These are phyloP conservation scores for Schrenkiella parvula DNA, from an alignment of 345 rosid genomes.

Conservation along the genomic window DNA sequence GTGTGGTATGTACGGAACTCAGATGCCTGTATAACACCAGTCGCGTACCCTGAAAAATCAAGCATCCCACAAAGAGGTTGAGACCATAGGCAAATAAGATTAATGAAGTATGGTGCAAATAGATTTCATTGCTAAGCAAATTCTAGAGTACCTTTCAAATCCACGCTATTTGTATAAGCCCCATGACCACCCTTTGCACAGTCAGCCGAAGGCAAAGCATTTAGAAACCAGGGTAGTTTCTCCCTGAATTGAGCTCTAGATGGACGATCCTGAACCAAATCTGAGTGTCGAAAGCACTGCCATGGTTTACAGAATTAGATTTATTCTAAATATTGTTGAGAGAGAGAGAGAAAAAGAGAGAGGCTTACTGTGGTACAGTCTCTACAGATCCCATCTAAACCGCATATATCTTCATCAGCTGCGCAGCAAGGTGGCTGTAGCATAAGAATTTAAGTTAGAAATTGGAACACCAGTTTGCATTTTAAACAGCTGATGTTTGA, in stretches of 20 bases:
- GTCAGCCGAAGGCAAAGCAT: constrained; percentile 94
- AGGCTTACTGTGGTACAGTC: constrained; percentile 87
- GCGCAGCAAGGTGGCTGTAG: constrained; percentile 90
- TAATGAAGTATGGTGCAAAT: background rate
- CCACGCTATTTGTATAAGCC: constrained; percentile 83
- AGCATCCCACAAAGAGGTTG: constrained; percentile 21
- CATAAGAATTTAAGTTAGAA: constrained; percentile 17
- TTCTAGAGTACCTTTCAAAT: constrained; percentile 53
- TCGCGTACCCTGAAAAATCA: constrained; percentile 58
- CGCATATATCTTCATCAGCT: constrained; percentile 65
- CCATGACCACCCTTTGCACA: constrained; percentile 99
- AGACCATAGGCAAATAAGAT: constrained; percentile 40
- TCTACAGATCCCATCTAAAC: constrained; percentile 66
- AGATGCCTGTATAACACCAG: constrained; percentile 78
- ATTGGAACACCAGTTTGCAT: constrained; percentile 10
- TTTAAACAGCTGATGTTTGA: constrained; percentile 17
- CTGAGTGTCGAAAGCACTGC: constrained; percentile 88
- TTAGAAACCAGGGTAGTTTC: constrained; percentile 91
- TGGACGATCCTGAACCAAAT: constrained; percentile 67
- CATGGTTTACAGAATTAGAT: constrained; percentile 34
- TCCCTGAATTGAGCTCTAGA: constrained; percentile 72
- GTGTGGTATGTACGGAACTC: constrained; percentile 93
- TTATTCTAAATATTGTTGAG: constrained; percentile 9
- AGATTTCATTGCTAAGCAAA: constrained; percentile 2
- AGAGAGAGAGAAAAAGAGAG: background rate